Conservation (phyloP, 768 basidiomycete genomes). For the Nevesoporus exiguus region DNA sequence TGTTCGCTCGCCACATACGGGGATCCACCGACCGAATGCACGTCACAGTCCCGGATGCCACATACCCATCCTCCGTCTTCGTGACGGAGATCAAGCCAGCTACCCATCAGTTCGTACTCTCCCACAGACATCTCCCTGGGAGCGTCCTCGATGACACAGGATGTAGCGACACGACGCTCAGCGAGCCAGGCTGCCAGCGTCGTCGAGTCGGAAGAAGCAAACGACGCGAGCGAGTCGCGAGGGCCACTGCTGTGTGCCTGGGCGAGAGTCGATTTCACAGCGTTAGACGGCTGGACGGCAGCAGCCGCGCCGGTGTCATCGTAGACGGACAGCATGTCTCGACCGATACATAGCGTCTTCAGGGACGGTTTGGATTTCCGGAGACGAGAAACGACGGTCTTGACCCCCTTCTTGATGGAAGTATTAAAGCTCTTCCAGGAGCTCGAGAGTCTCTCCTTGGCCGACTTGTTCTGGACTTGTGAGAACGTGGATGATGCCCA, state of each 20-base stretch:
- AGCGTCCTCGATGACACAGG: conserved; percentile 25
- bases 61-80: conserved; percentile 27
- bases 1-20: conserved; percentile 26
- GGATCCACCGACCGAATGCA: conserved; percentile 34
- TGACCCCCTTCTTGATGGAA: conserved; percentile 25
- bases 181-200: conserved; percentile 38
- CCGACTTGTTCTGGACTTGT: conserved; percentile 20
- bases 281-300: not conserved
- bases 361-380: conserved; percentile 15
- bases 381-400: conserved; percentile 20
- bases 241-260: conserved; percentile 11
- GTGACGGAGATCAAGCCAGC: conserved; percentile 38
- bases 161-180: conserved; percentile 33
- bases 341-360: conserved; percentile 7
- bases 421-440: conserved; percentile 35
- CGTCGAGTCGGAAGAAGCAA: conserved; percentile 34
- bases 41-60: conserved; percentile 26
- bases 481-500: conserved; percentile 26
- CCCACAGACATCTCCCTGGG: conserved; percentile 39
- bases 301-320: conserved; percentile 3
- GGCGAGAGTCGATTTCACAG: conserved; percentile 2
- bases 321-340: conserved; percentile 9
- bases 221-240: conserved; percentile 26
- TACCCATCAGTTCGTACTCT: conserved; percentile 47
- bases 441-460: conserved; percentile 14